phyloP scores from a whole-genome alignment of 1,284 basidiomycete genomes.

The Rhodotorula glutinis region DNA sequence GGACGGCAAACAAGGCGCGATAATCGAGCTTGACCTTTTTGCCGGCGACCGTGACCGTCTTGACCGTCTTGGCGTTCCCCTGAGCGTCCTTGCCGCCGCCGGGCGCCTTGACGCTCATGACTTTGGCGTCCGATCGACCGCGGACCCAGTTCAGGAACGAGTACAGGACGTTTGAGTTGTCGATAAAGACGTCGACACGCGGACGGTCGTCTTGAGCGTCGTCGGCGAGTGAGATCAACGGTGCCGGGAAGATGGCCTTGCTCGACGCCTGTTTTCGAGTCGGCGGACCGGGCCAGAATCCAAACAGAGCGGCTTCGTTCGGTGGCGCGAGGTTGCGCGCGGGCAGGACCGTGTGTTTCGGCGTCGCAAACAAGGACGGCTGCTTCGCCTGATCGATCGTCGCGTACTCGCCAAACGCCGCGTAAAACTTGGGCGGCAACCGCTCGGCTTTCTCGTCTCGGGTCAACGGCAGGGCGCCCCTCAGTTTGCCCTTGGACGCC shows the following conservation, averaged over 20 bases:
- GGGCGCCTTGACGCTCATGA: slow-evolving; percentile 10
- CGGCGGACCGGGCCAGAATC: slow-evolving; percentile 37
- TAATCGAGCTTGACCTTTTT: slow-evolving; percentile 37
- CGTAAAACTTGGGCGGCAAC: slow-evolving; percentile 24
- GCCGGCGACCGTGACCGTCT: slow-evolving; percentile 27
- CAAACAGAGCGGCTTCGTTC: slow-evolving; percentile 16
- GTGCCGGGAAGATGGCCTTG: slow-evolving; percentile 31
- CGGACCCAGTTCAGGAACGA: slow-evolving; percentile 40
- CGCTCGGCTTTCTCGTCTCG: slow-evolving; percentile 20
- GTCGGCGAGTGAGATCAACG: slow-evolving; percentile 6
- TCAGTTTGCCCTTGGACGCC: slow-evolving; percentile 1
- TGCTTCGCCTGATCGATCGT: slow-evolving; percentile 3
- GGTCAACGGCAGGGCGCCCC: slow-evolving; percentile 23
- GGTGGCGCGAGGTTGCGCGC: slow-evolving; percentile 22
- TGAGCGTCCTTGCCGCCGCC: neutral
- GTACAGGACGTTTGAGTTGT: slow-evolving; percentile 39
- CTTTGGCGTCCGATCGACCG: slow-evolving; percentile 26
- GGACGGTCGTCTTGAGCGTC: slow-evolving; percentile 13
- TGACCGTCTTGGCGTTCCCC: slow-evolving; percentile 19
- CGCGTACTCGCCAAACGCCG: slow-evolving; percentile 24
- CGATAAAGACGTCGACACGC: slow-evolving; percentile 37
- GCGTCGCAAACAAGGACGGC: slow-evolving; percentile 9
- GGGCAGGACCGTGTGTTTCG: slow-evolving; percentile 13
- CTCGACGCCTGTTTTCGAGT: slow-evolving; percentile 12
- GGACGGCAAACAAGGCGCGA: slow-evolving; percentile 27